Percentiles rank a stretch among this genome's conserved stretches.
Conservation (phyloP, 2,329 filamentous ascomycete genomes). For the Aureobasidium sp. region DNA sequence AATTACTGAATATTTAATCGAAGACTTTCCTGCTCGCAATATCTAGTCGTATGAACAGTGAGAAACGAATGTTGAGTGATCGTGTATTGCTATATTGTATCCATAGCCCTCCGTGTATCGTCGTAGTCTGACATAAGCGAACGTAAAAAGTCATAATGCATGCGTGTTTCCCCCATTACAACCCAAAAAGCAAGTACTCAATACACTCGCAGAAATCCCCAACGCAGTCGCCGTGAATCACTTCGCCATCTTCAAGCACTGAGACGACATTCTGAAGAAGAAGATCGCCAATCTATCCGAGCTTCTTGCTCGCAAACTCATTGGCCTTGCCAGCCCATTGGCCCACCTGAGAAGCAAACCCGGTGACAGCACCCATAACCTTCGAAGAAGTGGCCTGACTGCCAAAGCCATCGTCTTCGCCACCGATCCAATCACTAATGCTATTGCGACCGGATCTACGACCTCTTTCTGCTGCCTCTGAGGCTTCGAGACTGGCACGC, state of each 20-base stretch:
- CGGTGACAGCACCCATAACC: slow-evolving; percentile 32
- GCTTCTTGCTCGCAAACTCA: slow-evolving; percentile 6
- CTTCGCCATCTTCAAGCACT: not conserved
- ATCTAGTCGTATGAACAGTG: no score
- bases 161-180: not conserved
- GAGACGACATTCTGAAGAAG: not conserved
- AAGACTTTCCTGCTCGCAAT: no score
- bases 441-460: slow-evolving; percentile 13
- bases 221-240: not conserved
- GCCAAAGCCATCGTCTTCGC: slow-evolving; percentile 24
- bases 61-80: not conserved
- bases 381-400: slow-evolving; percentile 33
- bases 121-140: not conserved
- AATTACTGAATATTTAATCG: no score
- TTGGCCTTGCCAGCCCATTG: not conserved
- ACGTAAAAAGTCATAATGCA: slow-evolving; percentile 8
- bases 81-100: not conserved
- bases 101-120: not conserved
- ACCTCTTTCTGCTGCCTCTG: slow-evolving; percentile 19
- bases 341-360: slow-evolving; percentile 35
- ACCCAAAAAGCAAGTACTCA: not conserved
- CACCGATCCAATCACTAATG: slow-evolving; percentile 19
- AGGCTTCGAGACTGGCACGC: slow-evolving; percentile 28
- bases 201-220: not conserved
- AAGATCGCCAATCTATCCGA: not conserved